Evolutionary conservation across 148 eudicot species (phyloP).

Genomic region (Limonium bicolor): DNA sequence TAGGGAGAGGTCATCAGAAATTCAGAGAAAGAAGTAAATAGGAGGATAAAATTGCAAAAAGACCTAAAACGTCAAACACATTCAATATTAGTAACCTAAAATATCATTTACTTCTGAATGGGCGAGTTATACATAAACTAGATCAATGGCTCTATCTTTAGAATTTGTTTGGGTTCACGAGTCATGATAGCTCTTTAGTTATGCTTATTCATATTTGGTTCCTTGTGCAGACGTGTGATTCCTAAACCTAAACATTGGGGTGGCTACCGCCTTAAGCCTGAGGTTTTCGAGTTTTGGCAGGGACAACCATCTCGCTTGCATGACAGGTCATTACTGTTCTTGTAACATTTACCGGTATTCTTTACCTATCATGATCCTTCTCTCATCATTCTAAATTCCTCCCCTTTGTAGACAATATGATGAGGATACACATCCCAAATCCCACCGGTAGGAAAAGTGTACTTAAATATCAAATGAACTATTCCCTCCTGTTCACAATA

Average conservation of each 20-base stretch:
- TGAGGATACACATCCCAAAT: neutral
- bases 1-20: no score
- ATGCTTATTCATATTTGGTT: no score
- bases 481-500: neutral
- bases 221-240: slow-evolving; percentile 54
- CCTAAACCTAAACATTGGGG: slow-evolving; percentile 93
- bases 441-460: neutral
- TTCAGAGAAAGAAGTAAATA: no score
- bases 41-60: no score
- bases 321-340: slow-evolving; percentile 46
- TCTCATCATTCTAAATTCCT: neutral
- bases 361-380: neutral
- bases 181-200: no score
- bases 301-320: slow-evolving; percentile 97
- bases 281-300: slow-evolving; percentile 90
- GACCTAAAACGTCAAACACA: no score
- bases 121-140: no score
- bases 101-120: no score
- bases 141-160: no score
- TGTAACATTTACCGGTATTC: neutral
- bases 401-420: neutral
- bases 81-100: no score
- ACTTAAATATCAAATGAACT: neutral
- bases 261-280: slow-evolving; percentile 82
- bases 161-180: no score